Base-by-base conservation (phyloP, 2,329 filamentous ascomycete species). In the Teratosphaeria viscida region DNA sequence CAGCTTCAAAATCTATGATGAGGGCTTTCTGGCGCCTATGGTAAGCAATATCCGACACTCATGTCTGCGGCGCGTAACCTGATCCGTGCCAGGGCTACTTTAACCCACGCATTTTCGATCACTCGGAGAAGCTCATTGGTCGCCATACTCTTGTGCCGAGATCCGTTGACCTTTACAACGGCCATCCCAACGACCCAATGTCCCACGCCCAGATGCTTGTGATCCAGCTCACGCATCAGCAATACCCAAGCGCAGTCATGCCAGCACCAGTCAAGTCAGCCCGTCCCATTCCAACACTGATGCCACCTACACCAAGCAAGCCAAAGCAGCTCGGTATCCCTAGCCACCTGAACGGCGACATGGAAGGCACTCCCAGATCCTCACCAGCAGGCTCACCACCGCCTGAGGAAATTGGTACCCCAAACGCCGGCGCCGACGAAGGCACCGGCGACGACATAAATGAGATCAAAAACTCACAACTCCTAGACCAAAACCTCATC, bases 1-100 rank as follows among this genome's bases (percentile, higher is more conserved):
- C 74, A 84, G 86, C 49, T 97, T 96, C 81, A 97, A 97, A 79
- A 92, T 89, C 0, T 99, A 97, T 70, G 94, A 99, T 66, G 94
- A 97, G 73, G 88, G 95, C 26, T 89, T 95, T 66, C 81, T 99
- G n/a, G 88, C 94, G 0, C 88, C 92, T 0, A 90, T 96, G 87
- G 78, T 79, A 69, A 68, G 75, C 23, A 65, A 16, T 57, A n/a
- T n/a, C 19, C 53, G 16, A 47, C 34, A 26, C 5, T 35, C 16
- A 23, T 19, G 3, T 23, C 19, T 23, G 11, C 49, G 55, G 16
- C 43, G 3, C 10, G 16, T 47, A 16, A 10, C 10, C 55, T 56
- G 34, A 59, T 49, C 23, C 52, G 29, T 4, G 16, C 14, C 59
- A 80, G 78, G 92, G 91, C n/a, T 89, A 92, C 68, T 96, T 95